Base-by-base conservation (phyloP, 164 flowering plant genomes). In the Piper betle region DNA sequence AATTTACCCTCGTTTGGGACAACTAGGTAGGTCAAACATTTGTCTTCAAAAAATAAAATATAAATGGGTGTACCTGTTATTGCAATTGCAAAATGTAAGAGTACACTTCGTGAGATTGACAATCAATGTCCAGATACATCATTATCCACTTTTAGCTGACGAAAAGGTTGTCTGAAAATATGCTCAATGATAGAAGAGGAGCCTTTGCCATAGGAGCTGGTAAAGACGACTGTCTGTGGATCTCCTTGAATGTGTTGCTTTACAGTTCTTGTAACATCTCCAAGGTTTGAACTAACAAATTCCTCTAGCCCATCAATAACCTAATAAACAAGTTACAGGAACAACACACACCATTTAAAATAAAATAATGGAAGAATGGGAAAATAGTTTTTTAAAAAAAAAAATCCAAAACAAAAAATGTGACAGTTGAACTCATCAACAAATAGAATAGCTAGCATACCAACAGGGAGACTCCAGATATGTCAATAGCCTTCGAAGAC, bases 401-500 rank as follows among this genome's bases (percentile, higher is more conserved):
- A 17, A 55, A 55, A 52, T n/a, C 41, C 40, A 18, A 13, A 25
- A 37, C 39, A 39, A 53, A 19, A n/a, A 20, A 15, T 12, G n/a
- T 33, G 15, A 5, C 52, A 13, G 10, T 6, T n/a, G 18, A 25
- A 15, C 6, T 20, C 2, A 25, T 11, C 1, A 55, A 20, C 0
- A 19, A 18, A 17, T 33, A 39, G 42, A 58, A n/a, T 39, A 9
- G 20, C 17, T 55, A 18, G 38, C 61, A 69, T 88, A 94, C 99
- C 93, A 94, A 66, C 38, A 84, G 73, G 25, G 91, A 83, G 58
- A 85, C 77, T 6, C 73, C 82, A 63, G 91, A 82, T 69, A 88
- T 55, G 70, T 88, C 86, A 66, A 91, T 56, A 52, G 92, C 89
- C 69, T 81, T 76, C 64, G 80, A 46, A 33, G 87, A 71, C 69